These are phyloP conservation scores for Phytophthora foliorum DNA, from an alignment of 352 stramenopile species.

Conservation along the genomic window DNA sequence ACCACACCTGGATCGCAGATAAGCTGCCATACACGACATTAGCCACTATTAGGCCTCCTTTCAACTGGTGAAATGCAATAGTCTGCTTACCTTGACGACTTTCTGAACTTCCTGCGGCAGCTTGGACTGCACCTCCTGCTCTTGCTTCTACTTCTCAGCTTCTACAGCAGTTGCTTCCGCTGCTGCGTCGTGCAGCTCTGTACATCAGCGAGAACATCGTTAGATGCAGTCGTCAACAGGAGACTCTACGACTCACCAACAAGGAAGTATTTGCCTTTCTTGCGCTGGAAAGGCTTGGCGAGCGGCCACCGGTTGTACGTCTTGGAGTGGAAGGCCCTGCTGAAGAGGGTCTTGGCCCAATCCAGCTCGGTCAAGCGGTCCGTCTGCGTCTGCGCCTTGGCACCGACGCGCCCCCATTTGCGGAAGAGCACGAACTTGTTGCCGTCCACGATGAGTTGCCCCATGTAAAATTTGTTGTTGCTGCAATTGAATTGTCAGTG, in stretches of 20 bases:
- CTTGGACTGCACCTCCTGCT: slow-evolving; percentile 36
- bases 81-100: slow-evolving; percentile 41
- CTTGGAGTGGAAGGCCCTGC: slow-evolving; percentile 65
- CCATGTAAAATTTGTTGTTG: slow-evolving; percentile 87
- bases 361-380: slow-evolving; percentile 35
- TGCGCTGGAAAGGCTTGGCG: slow-evolving; percentile 47
- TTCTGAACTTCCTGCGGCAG: slow-evolving; percentile 48
- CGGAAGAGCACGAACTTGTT: slow-evolving; percentile 60
- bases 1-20: slow-evolving; percentile 66
- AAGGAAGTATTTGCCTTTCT: slow-evolving; percentile 71
- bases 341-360: slow-evolving; percentile 49
- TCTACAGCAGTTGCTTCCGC: slow-evolving; percentile 33
- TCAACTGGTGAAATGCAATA: not conserved
- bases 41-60: slow-evolving; percentile 2
- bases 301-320: slow-evolving; percentile 76
- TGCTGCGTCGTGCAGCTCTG: slow-evolving; percentile 54
- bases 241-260: slow-evolving; percentile 64
- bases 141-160: slow-evolving; percentile 37
- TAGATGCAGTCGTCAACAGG: not conserved
- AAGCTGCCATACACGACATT: slow-evolving; percentile 39
- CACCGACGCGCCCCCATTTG: slow-evolving; percentile 76
- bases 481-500: slow-evolving; percentile 31
- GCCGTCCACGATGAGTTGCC: slow-evolving; percentile 65
- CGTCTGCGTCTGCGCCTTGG: slow-evolving; percentile 55
- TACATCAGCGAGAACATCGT: too few species aligned